A percentile compares a stretch with the other conserved stretches of the same genome.
These are phyloP conservation scores for Posidonia australis DNA, from an alignment of 106 monocot genomes.

Conservation along the genomic window DNA sequence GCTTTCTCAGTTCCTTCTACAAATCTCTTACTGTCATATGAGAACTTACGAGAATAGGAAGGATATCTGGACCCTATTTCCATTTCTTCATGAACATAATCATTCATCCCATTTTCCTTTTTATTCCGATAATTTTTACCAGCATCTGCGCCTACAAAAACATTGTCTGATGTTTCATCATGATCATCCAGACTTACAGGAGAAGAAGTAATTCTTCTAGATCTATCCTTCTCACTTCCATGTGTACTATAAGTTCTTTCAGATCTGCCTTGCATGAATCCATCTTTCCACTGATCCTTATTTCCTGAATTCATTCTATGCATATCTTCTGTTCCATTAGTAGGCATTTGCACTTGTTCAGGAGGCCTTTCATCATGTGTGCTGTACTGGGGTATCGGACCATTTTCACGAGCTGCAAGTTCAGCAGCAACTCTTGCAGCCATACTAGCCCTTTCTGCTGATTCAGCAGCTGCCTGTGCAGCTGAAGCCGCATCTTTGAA, in stretches of 20 bases:
- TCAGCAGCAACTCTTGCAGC: slow-evolving; percentile 91
- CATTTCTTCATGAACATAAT: not conserved
- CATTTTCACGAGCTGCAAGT: slow-evolving; percentile 30
- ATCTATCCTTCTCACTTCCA: not conserved
- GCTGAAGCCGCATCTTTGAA: slow-evolving; percentile 86
- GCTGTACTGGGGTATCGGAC: not conserved
- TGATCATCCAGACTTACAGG: not conserved
- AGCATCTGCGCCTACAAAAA: not conserved
- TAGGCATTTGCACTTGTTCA: not conserved
- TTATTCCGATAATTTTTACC: not conserved
- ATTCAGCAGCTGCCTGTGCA: slow-evolving; percentile 86
- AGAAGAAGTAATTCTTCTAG: not conserved
- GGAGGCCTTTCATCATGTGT: not conserved
- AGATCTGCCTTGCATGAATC: not conserved
- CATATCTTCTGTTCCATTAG: not conserved
- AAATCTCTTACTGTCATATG: slow-evolving; percentile 1
- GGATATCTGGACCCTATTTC: not conserved
- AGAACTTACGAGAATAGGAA: not conserved
- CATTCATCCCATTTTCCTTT: not conserved
- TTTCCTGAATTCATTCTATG: not conserved
- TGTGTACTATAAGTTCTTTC: not conserved
- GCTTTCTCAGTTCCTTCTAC: not conserved
- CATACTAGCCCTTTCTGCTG: slow-evolving; percentile 81
- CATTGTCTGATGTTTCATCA: not conserved
- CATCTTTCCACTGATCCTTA: not conserved